Evolutionary conservation across 352 stramenopile genomes (phyloP).

Genomic region (Pythium sp.): DNA sequence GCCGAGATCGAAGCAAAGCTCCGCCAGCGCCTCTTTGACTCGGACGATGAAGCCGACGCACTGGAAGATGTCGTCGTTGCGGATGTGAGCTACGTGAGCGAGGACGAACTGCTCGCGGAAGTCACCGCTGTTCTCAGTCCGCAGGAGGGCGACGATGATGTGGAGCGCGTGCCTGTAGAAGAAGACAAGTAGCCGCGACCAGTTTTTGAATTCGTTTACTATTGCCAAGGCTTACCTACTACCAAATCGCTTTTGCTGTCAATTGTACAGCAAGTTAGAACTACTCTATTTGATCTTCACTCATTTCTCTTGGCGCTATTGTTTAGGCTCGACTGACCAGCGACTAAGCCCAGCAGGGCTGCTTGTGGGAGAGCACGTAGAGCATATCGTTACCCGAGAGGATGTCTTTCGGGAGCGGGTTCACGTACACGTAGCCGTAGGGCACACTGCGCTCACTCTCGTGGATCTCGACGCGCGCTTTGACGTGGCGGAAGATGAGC

Average conservation of each 20-base stretch:
- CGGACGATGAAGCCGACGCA: conserved; percentile 16
- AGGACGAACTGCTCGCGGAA: conserved; percentile 4
- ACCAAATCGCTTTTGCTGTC: background rate
- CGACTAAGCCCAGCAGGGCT: conserved; percentile 58
- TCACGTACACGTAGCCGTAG: conserved; percentile 85
- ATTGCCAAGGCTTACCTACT: background rate
- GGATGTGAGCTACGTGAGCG: conserved; percentile 7
- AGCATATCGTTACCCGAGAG: conserved; percentile 80
- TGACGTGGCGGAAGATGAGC: conserved; percentile 21
- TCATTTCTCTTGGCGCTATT: background rate
- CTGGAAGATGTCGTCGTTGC: conserved; percentile 11
- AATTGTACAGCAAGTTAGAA: background rate
- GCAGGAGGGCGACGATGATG: background rate
- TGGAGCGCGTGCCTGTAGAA: conserved; percentile 4
- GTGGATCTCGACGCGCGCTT: conserved; percentile 49
- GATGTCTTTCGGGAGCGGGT: conserved; percentile 69
- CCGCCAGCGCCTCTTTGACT: conserved; percentile 56
- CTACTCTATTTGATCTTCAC: background rate
- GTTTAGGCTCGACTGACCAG: background rate
- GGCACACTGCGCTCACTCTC: conserved; percentile 68
- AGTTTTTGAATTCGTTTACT: background rate
- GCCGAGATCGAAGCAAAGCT: conserved; percentile 71
- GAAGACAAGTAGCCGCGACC: conserved; percentile 9
- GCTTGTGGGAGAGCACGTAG: conserved; percentile 81
- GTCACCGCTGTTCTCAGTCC: background rate